Evolutionary conservation across 805 yeast genomes (phyloP), one percentile per base, ranked within the genome.

Genomic region (Saccharomycopsis sp.): DNA sequence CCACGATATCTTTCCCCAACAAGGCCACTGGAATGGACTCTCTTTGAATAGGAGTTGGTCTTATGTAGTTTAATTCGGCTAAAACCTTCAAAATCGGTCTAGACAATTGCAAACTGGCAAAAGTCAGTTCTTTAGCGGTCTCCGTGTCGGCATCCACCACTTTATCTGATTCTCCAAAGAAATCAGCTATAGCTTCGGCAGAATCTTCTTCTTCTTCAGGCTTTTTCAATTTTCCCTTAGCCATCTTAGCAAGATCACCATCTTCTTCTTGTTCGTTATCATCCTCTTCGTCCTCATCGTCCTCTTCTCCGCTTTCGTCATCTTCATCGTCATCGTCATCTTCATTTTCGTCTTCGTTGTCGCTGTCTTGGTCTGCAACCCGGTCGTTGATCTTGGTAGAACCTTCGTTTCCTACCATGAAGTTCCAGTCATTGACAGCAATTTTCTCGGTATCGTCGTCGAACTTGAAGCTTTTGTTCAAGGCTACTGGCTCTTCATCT

Each of bases 1-100:
- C 99, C 66, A 94, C 97, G 56, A 94, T 83, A 72, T 94, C 99
- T 68, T 89, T 92, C 66, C 99, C 99, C 62, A 89, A 70, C 47
- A 94, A 76, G 1, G 97, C 97, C 58, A 92, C 84, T 14, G 99
- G 99, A 61, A 94, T 91, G 7, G 96, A 83, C 0, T 97, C 88
- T 61, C 91, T 78, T 75, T 94, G 99, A 74, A 94, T 89, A 14
- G 97, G 96, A 0, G 97, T 87, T 5, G 99, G 99, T 53, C 79
- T 81, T n/a, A 83, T 68, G 70, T 91, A 94, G 4, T 96, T 96
- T 44, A 94, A 75, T 34, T 84, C 84, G 14, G 87, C 77, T 56
- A 94, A 73, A 44, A 96, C 97, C 67, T 88, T 88, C 61, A 92
- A 74, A 12, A 92, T 81, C 1, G 99, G 99, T 66, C 99, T 83